phyloP scores from a whole-genome alignment of 176 grass and related monocot genomes.

The Eremochloa ophiuroides region DNA sequence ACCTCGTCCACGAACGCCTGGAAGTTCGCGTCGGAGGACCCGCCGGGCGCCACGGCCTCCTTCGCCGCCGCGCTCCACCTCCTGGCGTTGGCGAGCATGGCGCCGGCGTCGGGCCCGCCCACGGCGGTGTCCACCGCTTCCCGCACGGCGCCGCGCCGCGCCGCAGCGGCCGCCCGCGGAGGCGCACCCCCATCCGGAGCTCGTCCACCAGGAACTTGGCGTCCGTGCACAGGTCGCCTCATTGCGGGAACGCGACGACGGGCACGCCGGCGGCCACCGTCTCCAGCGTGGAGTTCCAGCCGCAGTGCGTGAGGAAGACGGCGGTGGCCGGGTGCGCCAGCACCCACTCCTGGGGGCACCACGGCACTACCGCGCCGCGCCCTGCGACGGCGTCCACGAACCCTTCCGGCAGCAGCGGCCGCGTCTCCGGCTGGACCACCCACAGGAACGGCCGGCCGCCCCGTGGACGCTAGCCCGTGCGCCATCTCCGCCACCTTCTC shows the following conservation, averaged over 20 bases:
- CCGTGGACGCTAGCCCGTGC: no score
- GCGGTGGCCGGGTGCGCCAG: conserved; percentile 42
- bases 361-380: neutral
- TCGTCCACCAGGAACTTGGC: neutral
- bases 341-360: conserved; percentile 6
- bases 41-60: no score
- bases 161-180: neutral
- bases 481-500: no score
- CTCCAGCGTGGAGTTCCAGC: conserved; percentile 67
- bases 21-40: no score
- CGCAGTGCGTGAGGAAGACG: conserved; percentile 58
- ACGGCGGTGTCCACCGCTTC: no score
- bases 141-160: no score
- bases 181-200: neutral
- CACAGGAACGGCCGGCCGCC: neutral
- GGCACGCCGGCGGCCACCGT: neutral
- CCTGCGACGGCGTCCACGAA: neutral
- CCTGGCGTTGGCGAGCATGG: no score
- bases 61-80: no score
- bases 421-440: neutral
- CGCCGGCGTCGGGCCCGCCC: no score
- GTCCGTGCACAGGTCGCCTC: conserved; percentile 12
- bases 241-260: conserved; percentile 3
- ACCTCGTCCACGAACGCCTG: no score
- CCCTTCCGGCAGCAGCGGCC: neutral